These are phyloP conservation scores for Exophiala sideris DNA, from an alignment of 2,329 filamentous ascomycete genomes.

Conservation along the genomic window DNA sequence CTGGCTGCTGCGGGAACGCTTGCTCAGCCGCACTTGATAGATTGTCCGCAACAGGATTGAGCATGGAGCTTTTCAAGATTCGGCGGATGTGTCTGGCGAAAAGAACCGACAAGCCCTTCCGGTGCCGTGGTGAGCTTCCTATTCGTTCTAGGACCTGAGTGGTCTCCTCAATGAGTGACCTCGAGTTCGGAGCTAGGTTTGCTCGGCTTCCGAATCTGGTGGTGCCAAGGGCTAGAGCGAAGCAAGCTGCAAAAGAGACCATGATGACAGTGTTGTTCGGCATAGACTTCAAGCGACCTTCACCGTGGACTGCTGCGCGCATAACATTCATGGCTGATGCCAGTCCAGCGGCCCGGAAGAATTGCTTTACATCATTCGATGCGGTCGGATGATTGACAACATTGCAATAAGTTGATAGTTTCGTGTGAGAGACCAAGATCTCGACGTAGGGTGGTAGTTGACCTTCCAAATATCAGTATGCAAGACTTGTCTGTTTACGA, in stretches of 20 bases:
- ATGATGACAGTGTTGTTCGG: constrained; percentile 76
- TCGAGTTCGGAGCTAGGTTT: constrained; percentile 60
- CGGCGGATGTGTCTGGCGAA: constrained; percentile 55
- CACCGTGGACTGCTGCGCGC: constrained; percentile 69
- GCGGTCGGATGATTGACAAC: constrained; percentile 73
- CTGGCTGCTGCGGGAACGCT: constrained; percentile 1
- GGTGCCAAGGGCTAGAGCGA: constrained; percentile 60
- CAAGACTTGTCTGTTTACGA: not conserved
- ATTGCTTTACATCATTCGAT: constrained; percentile 66
- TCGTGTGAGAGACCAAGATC: constrained; percentile 69
- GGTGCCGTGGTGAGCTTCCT: constrained; percentile 62
- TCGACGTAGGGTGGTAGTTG: constrained; percentile 68
- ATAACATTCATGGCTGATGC: constrained; percentile 72
- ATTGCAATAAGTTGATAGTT: constrained; percentile 69
- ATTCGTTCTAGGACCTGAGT: constrained; percentile 67
- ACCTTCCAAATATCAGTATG: not conserved
- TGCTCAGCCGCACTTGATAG: not conserved
- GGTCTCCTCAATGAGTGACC: constrained; percentile 64
- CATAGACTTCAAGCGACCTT: constrained; percentile 68
- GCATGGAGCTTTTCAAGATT: constrained; percentile 24
- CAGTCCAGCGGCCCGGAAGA: constrained; percentile 68
- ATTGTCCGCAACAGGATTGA: constrained; percentile 13
- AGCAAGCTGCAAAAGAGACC: constrained; percentile 72
- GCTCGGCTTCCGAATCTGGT: constrained; percentile 54
- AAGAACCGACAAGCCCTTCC: constrained; percentile 63